Conservation (phyloP, 805 yeast genomes). For the Kazachstania africana region DNA sequence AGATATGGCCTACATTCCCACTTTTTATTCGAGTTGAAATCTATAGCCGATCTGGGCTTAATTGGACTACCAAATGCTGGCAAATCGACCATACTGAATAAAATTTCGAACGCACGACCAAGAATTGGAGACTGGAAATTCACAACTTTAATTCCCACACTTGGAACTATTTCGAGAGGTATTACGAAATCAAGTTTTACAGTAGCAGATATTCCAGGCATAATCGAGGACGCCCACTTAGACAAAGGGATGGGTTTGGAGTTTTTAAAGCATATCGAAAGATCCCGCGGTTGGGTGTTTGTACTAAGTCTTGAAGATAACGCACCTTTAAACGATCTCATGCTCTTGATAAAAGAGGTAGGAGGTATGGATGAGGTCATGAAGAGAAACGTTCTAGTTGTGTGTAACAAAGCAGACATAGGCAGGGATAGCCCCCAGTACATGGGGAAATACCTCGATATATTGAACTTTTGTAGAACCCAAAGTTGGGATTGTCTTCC, state of each 20-base stretch:
- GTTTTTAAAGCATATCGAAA: conserved; percentile 81
- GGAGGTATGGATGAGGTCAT: conserved; percentile 46
- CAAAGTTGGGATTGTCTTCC: conserved; percentile 65
- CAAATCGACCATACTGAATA: conserved; percentile 75
- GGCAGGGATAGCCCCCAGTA: conserved; percentile 30
- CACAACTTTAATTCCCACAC: conserved; percentile 83
- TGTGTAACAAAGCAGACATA: conserved; percentile 91
- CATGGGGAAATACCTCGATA: conserved; percentile 33
- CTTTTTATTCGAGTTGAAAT: conserved; percentile 73
- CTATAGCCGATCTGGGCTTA: conserved; percentile 85
- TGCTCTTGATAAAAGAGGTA: conserved; percentile 54
- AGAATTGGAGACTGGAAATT: conserved; percentile 95
- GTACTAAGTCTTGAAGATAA: conserved; percentile 64
- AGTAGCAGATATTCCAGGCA: conserved; percentile 96
- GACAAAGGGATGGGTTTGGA: conserved; percentile 91
- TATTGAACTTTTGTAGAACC: conserved; percentile 35
- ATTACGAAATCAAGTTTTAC: conserved; percentile 58
- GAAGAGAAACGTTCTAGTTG: conserved; percentile 57
- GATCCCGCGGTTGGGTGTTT: conserved; percentile 82
- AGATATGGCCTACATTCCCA: conserved; percentile 52
- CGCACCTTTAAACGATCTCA: conserved; percentile 57
- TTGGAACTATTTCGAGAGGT: conserved; percentile 71
- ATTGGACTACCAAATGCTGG: conserved; percentile 98
- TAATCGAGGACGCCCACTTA: conserved; percentile 74
- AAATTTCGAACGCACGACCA: conserved; percentile 83